Evolutionary conservation across 2,329 filamentous ascomycete genomes (phyloP).

Genomic region (Ophiostoma quercus): DNA sequence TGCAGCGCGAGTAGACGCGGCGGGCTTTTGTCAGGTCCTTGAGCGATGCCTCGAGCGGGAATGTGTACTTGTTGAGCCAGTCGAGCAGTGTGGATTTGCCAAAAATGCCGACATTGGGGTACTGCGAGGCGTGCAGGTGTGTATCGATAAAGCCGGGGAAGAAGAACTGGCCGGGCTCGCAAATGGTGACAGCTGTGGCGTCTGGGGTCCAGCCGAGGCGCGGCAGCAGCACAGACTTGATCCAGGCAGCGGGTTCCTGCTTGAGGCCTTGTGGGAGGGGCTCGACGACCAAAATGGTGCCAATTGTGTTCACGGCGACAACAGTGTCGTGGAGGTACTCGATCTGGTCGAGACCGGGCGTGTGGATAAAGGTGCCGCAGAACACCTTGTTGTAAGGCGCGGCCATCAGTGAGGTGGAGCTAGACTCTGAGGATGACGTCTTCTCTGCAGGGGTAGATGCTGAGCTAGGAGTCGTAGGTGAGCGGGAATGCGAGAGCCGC

Average conservation of each 20-base stretch:
- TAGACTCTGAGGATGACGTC: not conserved
- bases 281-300: slow-evolving; percentile 49
- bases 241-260: slow-evolving; percentile 25
- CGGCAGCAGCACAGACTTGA: slow-evolving; percentile 34
- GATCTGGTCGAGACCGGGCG: slow-evolving; percentile 44
- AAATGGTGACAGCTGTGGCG: slow-evolving; percentile 36
- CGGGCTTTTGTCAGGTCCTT: slow-evolving; percentile 56
- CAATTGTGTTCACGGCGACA: slow-evolving; percentile 46
- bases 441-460: not conserved
- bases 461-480: not conserved
- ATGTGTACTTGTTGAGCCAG: slow-evolving; percentile 93
- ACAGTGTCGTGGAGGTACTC: slow-evolving; percentile 48
- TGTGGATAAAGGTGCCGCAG: slow-evolving; percentile 53
- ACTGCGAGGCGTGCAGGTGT: slow-evolving; percentile 91
- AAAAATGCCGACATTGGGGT: slow-evolving; percentile 90
- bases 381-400: slow-evolving; percentile 38
- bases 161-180: slow-evolving; percentile 60
- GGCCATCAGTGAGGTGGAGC: not conserved
- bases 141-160: slow-evolving; percentile 87
- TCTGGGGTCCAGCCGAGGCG: slow-evolving; percentile 42
- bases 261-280: slow-evolving; percentile 16
- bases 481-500: not conserved
- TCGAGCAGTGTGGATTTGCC: slow-evolving; percentile 87
- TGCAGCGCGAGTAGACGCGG: slow-evolving; percentile 69
- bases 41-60: slow-evolving; percentile 81